Conservation (phyloP, 257 asterid species). For the Solanum lignicaule region DNA sequence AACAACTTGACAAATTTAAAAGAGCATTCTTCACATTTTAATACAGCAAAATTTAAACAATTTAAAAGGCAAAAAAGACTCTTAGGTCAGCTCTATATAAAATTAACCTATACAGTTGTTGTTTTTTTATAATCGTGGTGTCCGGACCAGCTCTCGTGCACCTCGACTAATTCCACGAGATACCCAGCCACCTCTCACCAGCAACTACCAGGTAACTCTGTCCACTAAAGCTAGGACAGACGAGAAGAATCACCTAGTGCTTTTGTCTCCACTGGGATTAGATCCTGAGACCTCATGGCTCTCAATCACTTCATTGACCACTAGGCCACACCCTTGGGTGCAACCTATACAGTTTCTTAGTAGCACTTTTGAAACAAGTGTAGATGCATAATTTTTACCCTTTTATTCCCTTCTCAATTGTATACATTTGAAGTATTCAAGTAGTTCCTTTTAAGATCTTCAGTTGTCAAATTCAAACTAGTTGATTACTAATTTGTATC, state of each 20-base stretch:
- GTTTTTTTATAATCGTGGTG: not conserved
- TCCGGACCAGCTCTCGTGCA: not conserved
- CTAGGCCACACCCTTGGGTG: not conserved
- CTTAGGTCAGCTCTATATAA: not conserved
- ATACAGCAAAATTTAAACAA: not conserved
- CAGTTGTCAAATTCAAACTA: not conserved
- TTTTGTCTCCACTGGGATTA: not conserved
- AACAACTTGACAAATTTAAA: not conserved
- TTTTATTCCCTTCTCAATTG: not conserved
- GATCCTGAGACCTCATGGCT: not conserved
- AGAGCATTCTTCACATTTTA: not conserved
- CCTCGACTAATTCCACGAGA: not conserved
- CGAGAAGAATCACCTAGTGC: not conserved
- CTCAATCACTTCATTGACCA: not conserved
- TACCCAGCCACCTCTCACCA: not conserved
- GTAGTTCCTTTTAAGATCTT: not conserved
- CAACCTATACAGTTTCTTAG: not conserved
- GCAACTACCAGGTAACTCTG: not conserved
- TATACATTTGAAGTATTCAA: not conserved
- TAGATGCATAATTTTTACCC: not conserved
- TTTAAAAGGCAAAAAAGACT: not conserved
- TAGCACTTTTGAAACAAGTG: not conserved
- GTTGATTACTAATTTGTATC: not conserved
- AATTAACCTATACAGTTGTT: not conserved
- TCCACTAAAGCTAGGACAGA: not conserved